A percentile compares a stretch with the other conserved stretches of the same genome.
Evolutionary conservation across 1,139 yeast species (phyloP).

Genomic region (Eremothecium gossypii): DNA sequence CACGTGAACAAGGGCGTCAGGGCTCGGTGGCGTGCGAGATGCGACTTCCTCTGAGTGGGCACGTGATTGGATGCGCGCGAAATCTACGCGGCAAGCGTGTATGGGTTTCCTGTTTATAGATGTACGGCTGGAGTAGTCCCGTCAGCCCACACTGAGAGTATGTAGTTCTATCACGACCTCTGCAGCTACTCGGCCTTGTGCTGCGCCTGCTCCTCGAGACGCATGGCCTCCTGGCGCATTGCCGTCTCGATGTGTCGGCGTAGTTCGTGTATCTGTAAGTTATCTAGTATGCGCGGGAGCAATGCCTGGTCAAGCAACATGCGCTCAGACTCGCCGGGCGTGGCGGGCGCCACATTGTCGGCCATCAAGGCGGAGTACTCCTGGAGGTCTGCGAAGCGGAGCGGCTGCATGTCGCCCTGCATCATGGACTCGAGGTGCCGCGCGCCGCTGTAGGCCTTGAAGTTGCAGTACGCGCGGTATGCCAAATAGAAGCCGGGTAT

Average conservation of each 20-base stretch:
- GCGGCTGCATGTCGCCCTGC: constrained; percentile 14
- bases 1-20: not conserved
- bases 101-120: not conserved
- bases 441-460: constrained; percentile 72
- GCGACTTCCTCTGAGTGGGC: constrained; percentile 1
- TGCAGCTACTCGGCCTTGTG: no score
- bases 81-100: no score
- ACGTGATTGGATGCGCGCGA: not conserved
- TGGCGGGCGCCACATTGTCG: constrained; percentile 7
- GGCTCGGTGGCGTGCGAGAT: not conserved
- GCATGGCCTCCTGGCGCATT: constrained; percentile 36
- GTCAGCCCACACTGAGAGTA: no score
- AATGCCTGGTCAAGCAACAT: constrained; percentile 18
- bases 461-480: constrained; percentile 76
- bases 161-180: no score
- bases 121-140: constrained; percentile 1
- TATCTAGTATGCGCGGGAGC: constrained; percentile 14
- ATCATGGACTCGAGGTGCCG: constrained; percentile 49
- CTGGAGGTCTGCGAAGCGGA: constrained; percentile 17
- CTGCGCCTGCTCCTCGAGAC: no score
- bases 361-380: constrained; percentile 15
- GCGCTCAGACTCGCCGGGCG: constrained; percentile 7
- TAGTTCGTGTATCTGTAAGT: constrained; percentile 31
- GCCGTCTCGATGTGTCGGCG: constrained; percentile 39
- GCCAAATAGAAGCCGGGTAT: constrained; percentile 88